Evolutionary conservation across 345 rosid genomes (phyloP), one percentile per base, ranked within the genome.

Genomic region (Kernera saxatilis): DNA sequence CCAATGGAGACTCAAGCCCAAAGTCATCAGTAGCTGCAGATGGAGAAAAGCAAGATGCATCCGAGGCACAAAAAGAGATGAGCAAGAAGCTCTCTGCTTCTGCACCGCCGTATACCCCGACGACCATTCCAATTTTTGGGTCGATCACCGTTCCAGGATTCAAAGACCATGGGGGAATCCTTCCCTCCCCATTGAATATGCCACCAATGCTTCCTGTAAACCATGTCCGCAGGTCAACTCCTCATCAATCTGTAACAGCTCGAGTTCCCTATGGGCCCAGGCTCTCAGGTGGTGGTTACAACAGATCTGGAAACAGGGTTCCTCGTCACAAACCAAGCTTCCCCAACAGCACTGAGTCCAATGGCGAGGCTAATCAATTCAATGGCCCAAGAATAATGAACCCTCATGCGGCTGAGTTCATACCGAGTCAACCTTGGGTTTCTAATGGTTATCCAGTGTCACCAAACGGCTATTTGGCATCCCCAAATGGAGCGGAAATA

Each of bases 261-360:
- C 80, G 99, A 70, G 97, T 94, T 74, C 99, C 99, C 14, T 94
- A 91, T 45, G 99, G 99, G 49, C 99, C 99, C 8, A 85, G 99
- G 83, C 87, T 94, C 32, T 89, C 99, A 57, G 95, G 97, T 55
- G 91, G 93, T 53, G 81, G 91, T 57, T 88, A 82, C 74, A 94
- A 86, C 80, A 86, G 95, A 74, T 81, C 94, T 40, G 95, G 93
- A 56, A 87, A 77, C 74, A 84, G 90, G 39, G 84, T 85, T 45
- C 79, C 82, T 14, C 88, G 85, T 39, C 88, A 77, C 76, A 91
- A 91, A 78, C 81, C 87, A 27, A 78, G 80, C 75, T 85, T 85
- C 79, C 82, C 83, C 54, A 64, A 0, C 17, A 84, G 61, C 63
- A 63, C 82, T 12, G 93, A 88, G 78, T 79, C 81, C 45, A 73